Percentiles rank a stretch among this genome's conserved stretches.
Evolutionary conservation across 495 filamentous ascomycete genomes (phyloP).

Genomic region (Pyronema omphalodes): DNA sequence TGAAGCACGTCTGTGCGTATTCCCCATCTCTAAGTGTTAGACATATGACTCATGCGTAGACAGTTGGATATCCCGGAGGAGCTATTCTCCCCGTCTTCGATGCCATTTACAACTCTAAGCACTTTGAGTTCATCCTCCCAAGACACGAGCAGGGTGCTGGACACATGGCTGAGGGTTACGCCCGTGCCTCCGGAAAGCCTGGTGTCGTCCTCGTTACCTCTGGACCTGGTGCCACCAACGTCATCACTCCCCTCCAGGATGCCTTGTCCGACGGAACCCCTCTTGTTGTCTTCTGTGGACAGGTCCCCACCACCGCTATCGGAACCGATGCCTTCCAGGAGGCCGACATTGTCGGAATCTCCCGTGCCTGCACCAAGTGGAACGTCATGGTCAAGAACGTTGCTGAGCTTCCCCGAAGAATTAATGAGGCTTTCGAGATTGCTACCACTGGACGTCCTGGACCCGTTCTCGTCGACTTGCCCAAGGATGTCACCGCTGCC

Average conservation of each 20-base stretch:
- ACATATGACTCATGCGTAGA: conserved; percentile 4
- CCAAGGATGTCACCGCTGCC: conserved; percentile 59
- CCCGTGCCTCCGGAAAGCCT: conserved; percentile 52
- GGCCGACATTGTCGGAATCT: conserved; percentile 60
- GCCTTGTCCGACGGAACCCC: conserved; percentile 62
- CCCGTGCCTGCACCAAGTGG: conserved; percentile 66
- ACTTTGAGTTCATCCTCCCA: conserved; percentile 63
- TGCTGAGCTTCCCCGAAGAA: conserved; percentile 55
- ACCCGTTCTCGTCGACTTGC: conserved; percentile 63
- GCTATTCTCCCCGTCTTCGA: conserved; percentile 74
- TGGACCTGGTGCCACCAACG: conserved; percentile 61
- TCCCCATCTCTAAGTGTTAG: conserved; percentile 6
- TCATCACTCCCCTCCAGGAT: conserved; percentile 63
- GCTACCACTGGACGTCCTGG: conserved; percentile 57
- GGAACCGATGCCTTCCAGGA: conserved; percentile 70
- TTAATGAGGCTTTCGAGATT: conserved; percentile 76
- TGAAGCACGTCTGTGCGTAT: conserved; percentile 77
- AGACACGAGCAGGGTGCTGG: conserved; percentile 66
- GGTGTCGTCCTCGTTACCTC: conserved; percentile 66
- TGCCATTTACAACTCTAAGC: conserved; percentile 62
- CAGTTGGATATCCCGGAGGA: conserved; percentile 57
- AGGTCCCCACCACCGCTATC: conserved; percentile 53
- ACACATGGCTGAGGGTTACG: conserved; percentile 69
- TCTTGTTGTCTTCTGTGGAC: conserved; percentile 62
- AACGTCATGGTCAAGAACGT: conserved; percentile 70